Evolutionary conservation across 2,329 filamentous ascomycete species (phyloP).

Genomic region (Davidsoniella neocaledoniae): DNA sequence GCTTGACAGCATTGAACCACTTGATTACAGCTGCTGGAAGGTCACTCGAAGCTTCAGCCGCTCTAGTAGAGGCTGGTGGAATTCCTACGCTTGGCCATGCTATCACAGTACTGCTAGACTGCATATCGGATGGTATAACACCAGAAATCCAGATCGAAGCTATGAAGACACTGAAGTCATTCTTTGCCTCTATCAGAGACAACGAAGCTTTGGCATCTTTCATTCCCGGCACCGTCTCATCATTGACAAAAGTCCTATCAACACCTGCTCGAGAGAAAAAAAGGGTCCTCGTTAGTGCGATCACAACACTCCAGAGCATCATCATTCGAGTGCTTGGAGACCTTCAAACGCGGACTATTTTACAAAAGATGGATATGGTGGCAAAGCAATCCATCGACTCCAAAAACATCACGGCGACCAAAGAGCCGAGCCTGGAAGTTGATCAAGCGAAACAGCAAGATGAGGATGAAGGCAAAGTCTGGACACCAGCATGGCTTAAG

Average conservation of each 20-base stretch:
- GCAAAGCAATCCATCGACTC: conserved; percentile 6
- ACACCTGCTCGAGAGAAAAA: conserved; percentile 42
- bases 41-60: conserved; percentile 30
- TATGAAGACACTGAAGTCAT: conserved; percentile 41
- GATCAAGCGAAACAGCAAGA: conserved; percentile 10
- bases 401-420: background rate
- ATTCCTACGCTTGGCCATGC: conserved; percentile 70
- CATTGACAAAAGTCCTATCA: conserved; percentile 57
- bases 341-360: conserved; percentile 32
- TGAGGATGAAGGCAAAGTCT: conserved; percentile 22
- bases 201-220: conserved; percentile 67
- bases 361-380: conserved; percentile 19
- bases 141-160: conserved; percentile 56
- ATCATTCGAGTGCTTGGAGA: conserved; percentile 41
- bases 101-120: conserved; percentile 64
- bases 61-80: conserved; percentile 38
- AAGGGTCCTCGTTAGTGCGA: conserved; percentile 42
- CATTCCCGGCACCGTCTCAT: conserved; percentile 73
- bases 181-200: conserved; percentile 51
- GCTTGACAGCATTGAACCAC: conserved; percentile 50
- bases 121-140: conserved; percentile 45
- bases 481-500: conserved; percentile 51
- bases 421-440: background rate
- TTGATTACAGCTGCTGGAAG: conserved; percentile 44
- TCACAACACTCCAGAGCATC: conserved; percentile 40